phyloP scores from a whole-genome alignment of 2,329 filamentous ascomycete species.

The Fusarium sp. region DNA sequence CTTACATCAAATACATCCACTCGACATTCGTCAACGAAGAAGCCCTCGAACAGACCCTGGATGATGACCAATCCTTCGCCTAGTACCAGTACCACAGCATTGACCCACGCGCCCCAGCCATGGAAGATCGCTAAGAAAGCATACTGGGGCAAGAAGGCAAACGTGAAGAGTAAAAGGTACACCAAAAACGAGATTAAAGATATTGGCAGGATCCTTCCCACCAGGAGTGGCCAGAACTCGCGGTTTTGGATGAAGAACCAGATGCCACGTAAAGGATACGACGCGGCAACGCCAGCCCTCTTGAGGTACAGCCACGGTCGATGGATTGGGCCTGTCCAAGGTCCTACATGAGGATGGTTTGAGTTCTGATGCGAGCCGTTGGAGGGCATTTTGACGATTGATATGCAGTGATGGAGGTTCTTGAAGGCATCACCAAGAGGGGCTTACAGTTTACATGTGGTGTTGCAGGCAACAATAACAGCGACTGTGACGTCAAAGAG shows the following conservation, averaged over 20 bases:
- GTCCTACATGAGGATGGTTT: conserved; percentile 24
- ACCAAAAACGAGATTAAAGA: conserved; percentile 84
- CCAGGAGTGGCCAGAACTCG: conserved; percentile 84
- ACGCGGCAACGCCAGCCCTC: conserved; percentile 58
- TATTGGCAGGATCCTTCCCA: conserved; percentile 80
- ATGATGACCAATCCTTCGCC: conserved; percentile 81
- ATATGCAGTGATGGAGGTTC: background rate
- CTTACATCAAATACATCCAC: conserved; percentile 87
- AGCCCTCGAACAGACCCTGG: conserved; percentile 76
- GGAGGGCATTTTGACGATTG: conserved; percentile 29
- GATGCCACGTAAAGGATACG: conserved; percentile 76
- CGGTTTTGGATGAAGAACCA: conserved; percentile 82
- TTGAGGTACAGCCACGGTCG: conserved; percentile 55
- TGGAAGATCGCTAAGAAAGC: conserved; percentile 92
- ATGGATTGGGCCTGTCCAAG: conserved; percentile 41
- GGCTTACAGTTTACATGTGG: background rate
- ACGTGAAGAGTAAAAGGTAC: conserved; percentile 86
- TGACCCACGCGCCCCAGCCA: conserved; percentile 87
- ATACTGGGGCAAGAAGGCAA: conserved; percentile 88
- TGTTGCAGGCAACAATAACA: conserved; percentile 1
- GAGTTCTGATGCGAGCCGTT: conserved; percentile 10
- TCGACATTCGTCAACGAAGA: conserved; percentile 81
- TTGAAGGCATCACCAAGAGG: conserved; percentile 26
- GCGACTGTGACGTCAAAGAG: conserved; percentile 14
- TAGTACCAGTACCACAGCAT: conserved; percentile 86